phyloP scores from a whole-genome alignment of 2,329 filamentous ascomycete species.

The Furcasterigmium sp. region DNA sequence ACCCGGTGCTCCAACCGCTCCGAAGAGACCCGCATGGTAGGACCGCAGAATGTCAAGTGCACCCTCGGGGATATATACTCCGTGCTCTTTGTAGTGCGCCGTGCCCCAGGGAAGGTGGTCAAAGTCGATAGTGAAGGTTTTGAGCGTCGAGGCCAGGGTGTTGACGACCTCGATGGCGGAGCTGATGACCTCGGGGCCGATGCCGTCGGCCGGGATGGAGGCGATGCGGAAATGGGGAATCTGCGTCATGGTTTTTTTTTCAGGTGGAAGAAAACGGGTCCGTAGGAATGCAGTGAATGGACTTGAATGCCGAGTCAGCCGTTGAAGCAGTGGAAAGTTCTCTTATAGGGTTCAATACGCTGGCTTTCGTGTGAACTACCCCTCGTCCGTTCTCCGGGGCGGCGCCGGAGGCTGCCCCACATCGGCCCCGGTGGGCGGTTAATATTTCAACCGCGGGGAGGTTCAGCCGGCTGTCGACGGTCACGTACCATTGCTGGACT shows the following conservation, averaged over 20 bases:
- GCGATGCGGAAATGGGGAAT: conserved; percentile 36
- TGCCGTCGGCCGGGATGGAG: conserved; percentile 65
- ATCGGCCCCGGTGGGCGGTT: too few species aligned
- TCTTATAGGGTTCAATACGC: too few species aligned
- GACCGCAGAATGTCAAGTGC: conserved; percentile 14
- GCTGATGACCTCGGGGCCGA: conserved; percentile 50
- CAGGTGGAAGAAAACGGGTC: too few species aligned
- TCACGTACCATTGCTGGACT: too few species aligned
- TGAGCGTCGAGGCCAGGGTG: conserved; percentile 1
- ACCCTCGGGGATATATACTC: conserved; percentile 1
- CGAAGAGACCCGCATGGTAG: conserved; percentile 24
- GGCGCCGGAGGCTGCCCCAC: too few species aligned
- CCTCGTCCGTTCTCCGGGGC: too few species aligned
- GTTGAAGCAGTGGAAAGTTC: too few species aligned
- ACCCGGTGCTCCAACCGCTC: conserved; percentile 22
- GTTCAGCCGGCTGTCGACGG: too few species aligned
- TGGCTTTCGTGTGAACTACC: too few species aligned
- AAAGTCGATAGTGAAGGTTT: conserved; percentile 2
- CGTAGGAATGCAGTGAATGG: too few species aligned
- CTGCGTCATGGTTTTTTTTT: conserved; percentile 3
- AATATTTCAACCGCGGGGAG: too few species aligned
- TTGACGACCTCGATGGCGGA: conserved; percentile 3
- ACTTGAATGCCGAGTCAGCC: too few species aligned
- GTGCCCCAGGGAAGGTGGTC: conserved; percentile 1
- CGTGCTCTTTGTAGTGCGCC: conserved; percentile 3